Base-by-base conservation (phyloP, 192 early-diverging fungal species). In the Backusella liffmaniae region DNA sequence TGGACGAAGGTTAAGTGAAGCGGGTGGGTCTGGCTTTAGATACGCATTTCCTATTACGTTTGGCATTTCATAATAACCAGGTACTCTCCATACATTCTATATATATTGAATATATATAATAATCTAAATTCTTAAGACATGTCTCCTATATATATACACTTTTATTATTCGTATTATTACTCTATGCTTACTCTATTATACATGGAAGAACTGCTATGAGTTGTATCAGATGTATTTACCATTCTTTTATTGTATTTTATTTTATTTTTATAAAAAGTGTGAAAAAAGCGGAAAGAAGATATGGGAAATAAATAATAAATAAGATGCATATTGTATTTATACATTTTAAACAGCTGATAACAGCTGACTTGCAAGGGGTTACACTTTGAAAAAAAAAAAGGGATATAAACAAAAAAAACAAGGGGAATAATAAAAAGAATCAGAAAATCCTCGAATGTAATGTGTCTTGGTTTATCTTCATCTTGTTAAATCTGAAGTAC, bases 51-150 rank as follows among this genome's bases (percentile, higher is more conserved):
- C 80, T 16, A 81, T 53, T 34, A 81, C 75, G 59, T 81, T 73
- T 35, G 80, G 80, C 32, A 81, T 77, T 51, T 81, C 76, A 66
- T 74, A 81, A 46, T 73, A 73, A n/a, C 80, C 80, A 77, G 80
- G 80, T 18, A 73, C 41, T 65, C 80, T 67, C 80, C 80, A 81
- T 32, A 77, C 65, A 36, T 72, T 76, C 26, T 74, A 73, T 69
- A 74, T 70, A 49, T 1, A 41, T 30, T 41, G 21, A 42, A 35
- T 65, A 9, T 65, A 9, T n/a, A 44, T 56, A 56, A 53, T 56
- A 62, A 26, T 62, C 10, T 62, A 49, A 49, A 49, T 62, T 26
- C 26, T 26, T 62, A 29, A 62, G 21, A 62, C 3, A 56, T 21
- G 26, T 12, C 21, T 59, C 0, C 10, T 26, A 9, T 59, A 5